Conservation (phyloP, 23 red algal species). For the Gracilariopsis chorda region DNA sequence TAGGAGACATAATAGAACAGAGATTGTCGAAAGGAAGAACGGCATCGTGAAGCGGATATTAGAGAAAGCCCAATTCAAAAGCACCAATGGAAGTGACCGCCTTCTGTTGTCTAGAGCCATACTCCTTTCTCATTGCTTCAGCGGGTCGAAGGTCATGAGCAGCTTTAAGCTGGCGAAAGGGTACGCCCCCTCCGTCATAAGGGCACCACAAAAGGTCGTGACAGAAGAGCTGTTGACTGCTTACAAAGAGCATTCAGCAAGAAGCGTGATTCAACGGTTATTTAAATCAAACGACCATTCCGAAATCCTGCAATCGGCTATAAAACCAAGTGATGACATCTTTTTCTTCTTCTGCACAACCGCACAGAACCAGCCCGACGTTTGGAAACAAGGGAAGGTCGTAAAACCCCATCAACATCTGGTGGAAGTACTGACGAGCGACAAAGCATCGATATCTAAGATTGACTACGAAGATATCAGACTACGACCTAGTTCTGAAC, state of each 20-base stretch:
- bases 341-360: background rate
- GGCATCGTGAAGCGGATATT: conserved; percentile 6
- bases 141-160: background rate
- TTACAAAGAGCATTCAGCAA: background rate
- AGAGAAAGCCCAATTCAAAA: background rate
- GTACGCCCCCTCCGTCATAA: conserved; percentile 20
- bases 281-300: background rate
- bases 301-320: background rate
- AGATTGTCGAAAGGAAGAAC: background rate
- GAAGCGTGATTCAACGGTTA: background rate
- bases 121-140: conserved; percentile 2
- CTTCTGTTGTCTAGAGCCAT: background rate
- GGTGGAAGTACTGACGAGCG: background rate
- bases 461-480: conserved; percentile 1
- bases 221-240: background rate
- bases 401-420: background rate
- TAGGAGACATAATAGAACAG: no score
- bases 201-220: background rate
- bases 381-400: no score
- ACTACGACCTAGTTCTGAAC: background rate
- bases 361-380: background rate
- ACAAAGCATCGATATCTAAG: background rate
- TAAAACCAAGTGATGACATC: background rate
- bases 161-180: conserved; percentile 9
- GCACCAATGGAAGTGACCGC: background rate